Percentiles rank a stretch among this genome's conserved stretches.
phyloP scores from a whole-genome alignment of 164 flowering plant genomes.

The Umbellularia californica region DNA sequence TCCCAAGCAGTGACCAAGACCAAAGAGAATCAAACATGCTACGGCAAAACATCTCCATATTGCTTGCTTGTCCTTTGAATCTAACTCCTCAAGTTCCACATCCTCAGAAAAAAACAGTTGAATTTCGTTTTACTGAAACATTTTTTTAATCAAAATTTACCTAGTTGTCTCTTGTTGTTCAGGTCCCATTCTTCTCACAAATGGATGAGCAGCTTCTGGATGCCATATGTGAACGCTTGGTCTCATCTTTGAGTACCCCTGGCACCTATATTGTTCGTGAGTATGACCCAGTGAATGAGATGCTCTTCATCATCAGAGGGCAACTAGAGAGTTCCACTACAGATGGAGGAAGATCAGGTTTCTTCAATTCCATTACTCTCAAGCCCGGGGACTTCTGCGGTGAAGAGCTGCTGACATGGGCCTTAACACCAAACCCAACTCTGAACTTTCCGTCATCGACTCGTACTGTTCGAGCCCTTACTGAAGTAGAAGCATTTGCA shows the following conservation, averaged over 20 bases:
- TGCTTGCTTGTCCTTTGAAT: too few species aligned
- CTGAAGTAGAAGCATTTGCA: conserved; percentile 74
- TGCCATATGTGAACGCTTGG: conserved; percentile 67
- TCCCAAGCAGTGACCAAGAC: too few species aligned
- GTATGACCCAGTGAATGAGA: conserved; percentile 77
- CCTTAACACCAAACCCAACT: conserved; percentile 55
- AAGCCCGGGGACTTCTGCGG: conserved; percentile 78
- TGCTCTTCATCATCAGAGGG: conserved; percentile 74
- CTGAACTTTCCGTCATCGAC: conserved; percentile 60
- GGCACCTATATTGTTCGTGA: conserved; percentile 52
- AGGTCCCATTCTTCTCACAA: conserved; percentile 62
- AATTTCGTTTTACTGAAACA: background rate
- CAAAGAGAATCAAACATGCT: too few species aligned
- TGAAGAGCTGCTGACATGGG: conserved; percentile 83
- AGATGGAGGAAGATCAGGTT: conserved; percentile 69
- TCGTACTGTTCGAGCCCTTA: conserved; percentile 42
- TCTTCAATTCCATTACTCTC: conserved; percentile 54
- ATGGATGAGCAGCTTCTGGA: conserved; percentile 68
- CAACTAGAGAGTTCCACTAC: conserved; percentile 47
- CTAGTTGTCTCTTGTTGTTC: background rate
- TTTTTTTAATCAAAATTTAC: background rate
- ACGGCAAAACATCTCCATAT: too few species aligned
- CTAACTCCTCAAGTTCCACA: too few species aligned
- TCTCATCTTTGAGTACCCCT: conserved; percentile 63
- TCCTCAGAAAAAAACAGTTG: background rate